phyloP scores from a whole-genome alignment of 768 basidiomycete genomes.

The Pholiota conissans region DNA sequence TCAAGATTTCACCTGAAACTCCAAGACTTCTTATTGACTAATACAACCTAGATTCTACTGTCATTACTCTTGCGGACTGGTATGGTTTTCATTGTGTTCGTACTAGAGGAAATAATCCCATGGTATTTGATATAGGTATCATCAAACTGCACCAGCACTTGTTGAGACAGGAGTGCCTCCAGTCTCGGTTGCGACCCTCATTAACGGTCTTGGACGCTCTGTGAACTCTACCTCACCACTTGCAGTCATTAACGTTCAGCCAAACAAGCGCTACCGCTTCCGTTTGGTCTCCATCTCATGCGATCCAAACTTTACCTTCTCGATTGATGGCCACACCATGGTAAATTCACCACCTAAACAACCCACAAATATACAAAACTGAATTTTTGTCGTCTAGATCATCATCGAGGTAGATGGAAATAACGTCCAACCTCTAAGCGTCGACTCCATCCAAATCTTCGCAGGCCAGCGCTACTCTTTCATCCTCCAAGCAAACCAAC shows the following conservation, averaged over 20 bases:
- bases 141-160: slow-evolving; percentile 15
- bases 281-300: too few species aligned
- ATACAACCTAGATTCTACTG: slow-evolving; percentile 33
- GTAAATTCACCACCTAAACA: too few species aligned
- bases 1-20: neutral
- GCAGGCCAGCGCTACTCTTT: slow-evolving; percentile 47
- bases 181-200: slow-evolving; percentile 31
- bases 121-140: slow-evolving; percentile 17
- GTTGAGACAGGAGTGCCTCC: slow-evolving; percentile 17
- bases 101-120: neutral
- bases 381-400: too few species aligned
- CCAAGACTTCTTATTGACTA: neutral
- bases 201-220: slow-evolving; percentile 48
- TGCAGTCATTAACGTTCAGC: slow-evolving; percentile 34
- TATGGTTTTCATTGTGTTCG: slow-evolving; percentile 11
- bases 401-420: slow-evolving; percentile 42
- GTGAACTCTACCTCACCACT: slow-evolving; percentile 32
- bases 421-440: slow-evolving; percentile 33
- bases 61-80: slow-evolving; percentile 50
- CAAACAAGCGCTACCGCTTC: slow-evolving; percentile 23
- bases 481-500: slow-evolving; percentile 36
- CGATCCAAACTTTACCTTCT: slow-evolving; percentile 40
- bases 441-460: slow-evolving; percentile 32
- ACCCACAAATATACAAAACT: too few species aligned
- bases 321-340: slow-evolving; percentile 43